These are phyloP conservation scores for Dichotomopilus funicola DNA, from an alignment of 2,329 filamentous ascomycete species.

Conservation along the genomic window DNA sequence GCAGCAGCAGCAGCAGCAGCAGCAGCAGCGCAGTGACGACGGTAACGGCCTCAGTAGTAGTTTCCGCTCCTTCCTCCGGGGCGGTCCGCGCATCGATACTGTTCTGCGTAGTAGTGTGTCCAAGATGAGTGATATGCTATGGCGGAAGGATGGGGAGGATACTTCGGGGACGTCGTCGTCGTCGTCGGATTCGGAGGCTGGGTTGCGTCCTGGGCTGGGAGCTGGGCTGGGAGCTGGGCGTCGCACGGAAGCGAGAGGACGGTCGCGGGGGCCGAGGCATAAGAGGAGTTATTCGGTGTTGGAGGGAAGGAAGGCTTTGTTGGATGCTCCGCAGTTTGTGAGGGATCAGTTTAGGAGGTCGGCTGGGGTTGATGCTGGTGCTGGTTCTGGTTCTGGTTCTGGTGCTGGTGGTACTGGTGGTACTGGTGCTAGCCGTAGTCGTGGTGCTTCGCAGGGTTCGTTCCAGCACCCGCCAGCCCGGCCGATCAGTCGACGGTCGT, in stretches of 20 bases:
- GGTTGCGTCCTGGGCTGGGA: constrained; percentile 17
- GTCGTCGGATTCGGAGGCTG: constrained; percentile 45
- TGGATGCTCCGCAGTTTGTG: constrained; percentile 49
- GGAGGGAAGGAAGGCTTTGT: constrained; percentile 37
- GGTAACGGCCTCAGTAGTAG: constrained; percentile 44
- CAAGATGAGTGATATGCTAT: constrained; percentile 50
- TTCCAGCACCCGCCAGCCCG: constrained; percentile 24
- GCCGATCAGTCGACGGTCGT: constrained; percentile 36
- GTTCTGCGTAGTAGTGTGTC: constrained; percentile 57
- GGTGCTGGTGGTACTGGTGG: too few relatives aligned
- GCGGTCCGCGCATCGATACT: constrained; percentile 63
- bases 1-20: constrained; percentile 20
- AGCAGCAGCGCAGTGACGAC: constrained; percentile 2
- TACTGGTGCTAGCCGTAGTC: too few relatives aligned
- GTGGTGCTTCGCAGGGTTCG: constrained; percentile 18
- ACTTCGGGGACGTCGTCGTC: constrained; percentile 39
- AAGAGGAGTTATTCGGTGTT: constrained; percentile 25
- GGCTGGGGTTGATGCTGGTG: too few relatives aligned
- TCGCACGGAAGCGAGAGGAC: constrained; percentile 27
- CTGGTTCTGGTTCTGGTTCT: too few relatives aligned
- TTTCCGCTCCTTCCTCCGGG: constrained; percentile 68
- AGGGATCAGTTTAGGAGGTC: constrained; percentile 21
- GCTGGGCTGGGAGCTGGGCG: too few relatives aligned
- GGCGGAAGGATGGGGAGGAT: constrained; percentile 44
- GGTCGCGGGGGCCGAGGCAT: constrained; percentile 31